Evolutionary conservation across 495 filamentous ascomycete genomes (phyloP).

Genomic region (Trichoderma virens): DNA sequence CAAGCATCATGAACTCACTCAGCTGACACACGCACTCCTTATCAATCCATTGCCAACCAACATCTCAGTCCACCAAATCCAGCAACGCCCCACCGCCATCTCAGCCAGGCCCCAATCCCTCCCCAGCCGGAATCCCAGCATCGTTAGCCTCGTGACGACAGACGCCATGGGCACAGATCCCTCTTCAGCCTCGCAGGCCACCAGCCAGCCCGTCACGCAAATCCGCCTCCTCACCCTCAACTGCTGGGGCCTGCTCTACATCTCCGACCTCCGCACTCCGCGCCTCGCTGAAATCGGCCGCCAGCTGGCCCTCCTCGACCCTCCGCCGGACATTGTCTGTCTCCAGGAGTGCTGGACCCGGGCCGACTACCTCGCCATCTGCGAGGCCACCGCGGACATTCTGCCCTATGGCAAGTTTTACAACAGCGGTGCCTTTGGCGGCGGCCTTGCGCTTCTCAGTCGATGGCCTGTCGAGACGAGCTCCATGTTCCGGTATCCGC

Average conservation of each 20-base stretch:
- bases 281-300: conserved; percentile 79
- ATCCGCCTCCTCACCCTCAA: conserved; percentile 82
- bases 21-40: too few species aligned
- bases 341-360: conserved; percentile 96
- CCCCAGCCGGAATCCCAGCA: background rate
- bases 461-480: conserved; percentile 95
- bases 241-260: conserved; percentile 91
- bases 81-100: too few species aligned
- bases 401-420: conserved; percentile 97
- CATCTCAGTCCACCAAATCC: too few species aligned
- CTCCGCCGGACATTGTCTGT: conserved; percentile 77
- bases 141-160: too few species aligned
- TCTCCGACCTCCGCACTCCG: conserved; percentile 69
- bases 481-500: conserved; percentile 75
- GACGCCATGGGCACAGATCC: background rate
- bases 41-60: too few species aligned
- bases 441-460: conserved; percentile 85
- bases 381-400: conserved; percentile 60
- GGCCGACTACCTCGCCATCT: conserved; percentile 79
- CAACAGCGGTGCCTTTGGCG: conserved; percentile 78
- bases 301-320: conserved; percentile 56
- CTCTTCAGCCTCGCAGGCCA: background rate
- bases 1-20: too few species aligned
- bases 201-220: conserved; percentile 26
- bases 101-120: too few species aligned